Base-by-base conservation (phyloP, 371 early-diverging fungal species). In the Blakeslea trispora region DNA sequence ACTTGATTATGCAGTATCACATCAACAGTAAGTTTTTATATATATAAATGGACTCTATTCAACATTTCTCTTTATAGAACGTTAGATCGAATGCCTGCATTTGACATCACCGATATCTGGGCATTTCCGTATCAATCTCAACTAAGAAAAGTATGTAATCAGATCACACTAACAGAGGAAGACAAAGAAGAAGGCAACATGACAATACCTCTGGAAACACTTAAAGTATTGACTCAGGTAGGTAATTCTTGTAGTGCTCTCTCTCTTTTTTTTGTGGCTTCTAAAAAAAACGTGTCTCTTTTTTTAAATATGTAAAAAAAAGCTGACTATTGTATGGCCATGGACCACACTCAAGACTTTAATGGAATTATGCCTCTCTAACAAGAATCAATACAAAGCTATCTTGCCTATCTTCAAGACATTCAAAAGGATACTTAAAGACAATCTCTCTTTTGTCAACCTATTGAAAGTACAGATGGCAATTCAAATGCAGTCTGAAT, bases 261-360 rank as follows among this genome's bases (percentile, higher is more conserved):
- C n/a, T n/a, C n/a, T n/a, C n/a, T n/a, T n/a, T n/a, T n/a, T n/a
- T n/a, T n/a, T n/a, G n/a, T n/a, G n/a, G n/a, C n/a, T n/a, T n/a
- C n/a, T n/a, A n/a, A n/a, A n/a, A n/a, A n/a, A n/a, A n/a, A n/a
- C n/a, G n/a, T n/a, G n/a, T n/a, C n/a, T n/a, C n/a, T n/a, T n/a
- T n/a, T n/a, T n/a, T n/a, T n/a, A n/a, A n/a, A n/a, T n/a, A n/a
- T n/a, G n/a, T n/a, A n/a, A n/a, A n/a, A n/a, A n/a, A n/a, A n/a
- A 70, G 71, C 40, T 71, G 10, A 59, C 64, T n/a, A 43, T 67
- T 0, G 31, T 71, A 41, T 61, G 62, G 58, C 71, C 71, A 1
- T 64, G 58, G 10, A 37, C 57, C 22, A 63, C 64, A 11, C 24
- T 71, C 7, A 28, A 46, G 1, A 40, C 51, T 13, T 37, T 71